A percentile compares a stretch with the other conserved stretches of the same genome.
These are phyloP conservation scores for Colletotrichum eremochloae DNA, from an alignment of 2,329 filamentous ascomycete genomes.

Conservation along the genomic window DNA sequence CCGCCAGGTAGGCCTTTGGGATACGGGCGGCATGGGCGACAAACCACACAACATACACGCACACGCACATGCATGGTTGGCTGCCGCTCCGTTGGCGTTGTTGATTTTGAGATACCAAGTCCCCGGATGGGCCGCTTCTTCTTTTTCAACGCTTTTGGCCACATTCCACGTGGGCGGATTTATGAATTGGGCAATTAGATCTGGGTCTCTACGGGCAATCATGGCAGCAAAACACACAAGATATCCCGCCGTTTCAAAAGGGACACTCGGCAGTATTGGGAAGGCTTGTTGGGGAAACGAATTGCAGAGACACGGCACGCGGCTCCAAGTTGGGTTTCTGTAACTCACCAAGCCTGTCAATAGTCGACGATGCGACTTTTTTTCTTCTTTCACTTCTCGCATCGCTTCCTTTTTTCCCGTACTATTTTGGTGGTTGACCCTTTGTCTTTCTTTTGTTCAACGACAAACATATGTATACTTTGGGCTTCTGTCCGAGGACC, in stretches of 20 bases:
- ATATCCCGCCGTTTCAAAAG: conserved; percentile 31
- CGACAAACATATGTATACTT: conserved; percentile 10
- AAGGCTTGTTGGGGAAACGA: conserved; percentile 10
- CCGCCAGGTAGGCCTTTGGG: conserved; percentile 27
- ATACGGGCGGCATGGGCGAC: conserved; percentile 23
- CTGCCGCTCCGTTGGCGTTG: conserved; percentile 42
- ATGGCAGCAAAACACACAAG: conserved; percentile 39
- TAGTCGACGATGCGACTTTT: conserved; percentile 11
- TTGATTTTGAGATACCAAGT: conserved; percentile 44
- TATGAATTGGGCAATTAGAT: conserved; percentile 41
- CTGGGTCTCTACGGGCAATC: conserved; percentile 31
- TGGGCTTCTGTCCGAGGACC: neutral
- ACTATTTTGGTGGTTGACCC: conserved; percentile 29
- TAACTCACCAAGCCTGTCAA: conserved; percentile 1
- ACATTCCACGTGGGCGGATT: conserved; percentile 26
- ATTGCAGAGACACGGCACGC: conserved; percentile 1
- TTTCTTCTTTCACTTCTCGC: conserved; percentile 23
- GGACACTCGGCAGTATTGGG: conserved; percentile 11
- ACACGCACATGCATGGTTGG: conserved; percentile 41
- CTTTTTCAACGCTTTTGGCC: conserved; percentile 40
- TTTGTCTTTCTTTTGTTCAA: conserved; percentile 35
- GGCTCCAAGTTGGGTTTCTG: neutral
- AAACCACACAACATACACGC: conserved; percentile 23
- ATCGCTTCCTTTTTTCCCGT: conserved; percentile 32
- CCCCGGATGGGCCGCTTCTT: conserved; percentile 39